Conservation (phyloP, 1,139 yeast species). For the Blastobotrys serpentis region DNA sequence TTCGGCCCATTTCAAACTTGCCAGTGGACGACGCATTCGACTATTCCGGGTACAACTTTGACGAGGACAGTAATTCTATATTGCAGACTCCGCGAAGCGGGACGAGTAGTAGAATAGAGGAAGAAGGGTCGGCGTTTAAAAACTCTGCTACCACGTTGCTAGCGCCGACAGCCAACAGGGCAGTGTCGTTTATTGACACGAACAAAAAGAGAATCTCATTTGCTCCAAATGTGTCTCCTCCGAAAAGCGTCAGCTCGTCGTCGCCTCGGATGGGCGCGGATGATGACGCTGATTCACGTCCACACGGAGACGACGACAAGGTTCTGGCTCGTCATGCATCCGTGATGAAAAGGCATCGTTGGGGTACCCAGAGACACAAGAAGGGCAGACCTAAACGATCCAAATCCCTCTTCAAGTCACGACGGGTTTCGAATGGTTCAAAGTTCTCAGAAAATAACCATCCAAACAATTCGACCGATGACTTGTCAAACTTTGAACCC, state of each 20-base stretch:
- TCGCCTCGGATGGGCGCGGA: constrained; percentile 3
- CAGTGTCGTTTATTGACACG: constrained; percentile 3
- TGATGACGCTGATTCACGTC: not conserved
- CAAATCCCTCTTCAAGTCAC: constrained; percentile 27
- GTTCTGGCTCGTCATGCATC: constrained; percentile 26
- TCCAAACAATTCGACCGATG: constrained; percentile 2
- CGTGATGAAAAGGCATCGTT: constrained; percentile 69
- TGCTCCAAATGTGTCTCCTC: constrained; percentile 15
- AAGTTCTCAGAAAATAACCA: constrained; percentile 4
- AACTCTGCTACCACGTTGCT: not conserved
- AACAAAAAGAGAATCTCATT: constrained; percentile 20
- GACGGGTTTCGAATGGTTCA: constrained; percentile 16
- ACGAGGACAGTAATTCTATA: constrained; percentile 8
- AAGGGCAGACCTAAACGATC: constrained; percentile 52
- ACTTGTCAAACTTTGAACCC: not conserved
- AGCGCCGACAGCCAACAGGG: constrained; percentile 4
- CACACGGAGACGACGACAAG: constrained; percentile 5
- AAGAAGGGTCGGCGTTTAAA: constrained; percentile 1
- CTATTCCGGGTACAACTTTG: constrained; percentile 22
- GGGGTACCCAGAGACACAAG: constrained; percentile 87
- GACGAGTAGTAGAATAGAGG: not conserved
- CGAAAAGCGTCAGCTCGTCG: constrained; percentile 6
- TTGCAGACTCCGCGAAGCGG: constrained; percentile 1
- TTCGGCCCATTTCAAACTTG: constrained; percentile 26
- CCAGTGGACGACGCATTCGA: constrained; percentile 32